A percentile compares a stretch with the other conserved stretches of the same genome.
Conservation (phyloP, 2,329 filamentous ascomycete species). For the Ophiosphaerella narmari region DNA sequence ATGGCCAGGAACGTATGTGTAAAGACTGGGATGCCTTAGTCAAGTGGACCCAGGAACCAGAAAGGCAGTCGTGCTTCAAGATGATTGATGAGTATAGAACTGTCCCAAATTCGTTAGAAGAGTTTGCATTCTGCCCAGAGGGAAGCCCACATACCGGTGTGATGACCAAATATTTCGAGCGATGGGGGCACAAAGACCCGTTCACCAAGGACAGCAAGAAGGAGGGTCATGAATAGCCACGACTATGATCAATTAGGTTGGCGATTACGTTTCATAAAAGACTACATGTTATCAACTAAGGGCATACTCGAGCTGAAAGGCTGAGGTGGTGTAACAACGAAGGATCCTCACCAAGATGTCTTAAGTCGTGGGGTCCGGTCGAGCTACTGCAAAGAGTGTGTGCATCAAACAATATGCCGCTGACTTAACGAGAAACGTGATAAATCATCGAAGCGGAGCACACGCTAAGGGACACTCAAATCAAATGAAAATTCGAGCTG, state of each 20-base stretch:
- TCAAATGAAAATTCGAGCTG: too few species aligned
- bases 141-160: neutral
- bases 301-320: too few species aligned
- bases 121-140: neutral
- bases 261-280: conserved; percentile 2
- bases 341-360: too few species aligned
- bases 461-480: too few species aligned
- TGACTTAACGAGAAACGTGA: too few species aligned
- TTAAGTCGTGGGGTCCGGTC: too few species aligned
- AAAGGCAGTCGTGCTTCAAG: neutral
- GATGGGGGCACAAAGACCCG: neutral
- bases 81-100: neutral
- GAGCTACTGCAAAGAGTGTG: too few species aligned
- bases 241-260: neutral
- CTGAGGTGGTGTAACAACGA: too few species aligned
- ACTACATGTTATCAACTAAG: too few species aligned
- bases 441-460: too few species aligned
- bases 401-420: too few species aligned
- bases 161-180: neutral
- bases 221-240: neutral
- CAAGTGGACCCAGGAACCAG: neutral
- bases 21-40: conserved; percentile 1
- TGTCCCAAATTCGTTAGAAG: neutral
- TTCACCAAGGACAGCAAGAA: neutral
- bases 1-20: neutral